Conservation (phyloP, 441 rosid species). For the Hypseocharis bilobata region DNA sequence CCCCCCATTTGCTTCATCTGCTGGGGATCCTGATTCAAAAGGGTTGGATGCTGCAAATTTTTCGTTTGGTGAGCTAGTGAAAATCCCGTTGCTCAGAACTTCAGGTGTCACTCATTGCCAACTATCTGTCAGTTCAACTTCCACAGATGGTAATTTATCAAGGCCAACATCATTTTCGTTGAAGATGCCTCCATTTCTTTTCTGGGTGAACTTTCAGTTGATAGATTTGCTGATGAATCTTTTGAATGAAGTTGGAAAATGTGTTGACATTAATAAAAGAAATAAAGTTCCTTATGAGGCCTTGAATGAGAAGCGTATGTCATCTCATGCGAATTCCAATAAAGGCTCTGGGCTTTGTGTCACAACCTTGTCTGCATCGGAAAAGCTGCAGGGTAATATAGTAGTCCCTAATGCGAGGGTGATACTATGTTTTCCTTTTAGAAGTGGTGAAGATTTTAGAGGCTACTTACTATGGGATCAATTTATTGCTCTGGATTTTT, state of each 20-base stretch:
- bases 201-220: conserved; percentile 64
- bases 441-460: conserved; percentile 32
- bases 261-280: conserved; percentile 27
- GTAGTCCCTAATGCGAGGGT: conserved; percentile 60
- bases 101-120: conserved; percentile 50
- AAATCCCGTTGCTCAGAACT: conserved; percentile 54
- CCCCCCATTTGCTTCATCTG: conserved; percentile 43
- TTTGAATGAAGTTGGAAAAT: conserved; percentile 40
- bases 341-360: conserved; percentile 31
- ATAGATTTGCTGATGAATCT: conserved; percentile 47
- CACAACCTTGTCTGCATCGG: conserved; percentile 26
- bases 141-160: conserved; percentile 32
- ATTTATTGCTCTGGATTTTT: conserved; percentile 63
- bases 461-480: conserved; percentile 46
- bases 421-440: conserved; percentile 65
- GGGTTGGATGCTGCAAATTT: conserved; percentile 32
- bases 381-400: conserved; percentile 48
- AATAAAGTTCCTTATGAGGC: conserved; percentile 22
- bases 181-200: conserved; percentile 53
- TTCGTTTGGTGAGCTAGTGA: conserved; percentile 36
- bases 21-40: conserved; percentile 24
- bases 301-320: conserved; percentile 20
- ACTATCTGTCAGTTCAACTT: conserved; percentile 33
- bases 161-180: conserved; percentile 50
- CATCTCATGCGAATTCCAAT: conserved; percentile 27